Evolutionary conservation across 768 basidiomycete species (phyloP), one percentile per base, ranked within the genome.

Genomic region (Mycena indigotica): DNA sequence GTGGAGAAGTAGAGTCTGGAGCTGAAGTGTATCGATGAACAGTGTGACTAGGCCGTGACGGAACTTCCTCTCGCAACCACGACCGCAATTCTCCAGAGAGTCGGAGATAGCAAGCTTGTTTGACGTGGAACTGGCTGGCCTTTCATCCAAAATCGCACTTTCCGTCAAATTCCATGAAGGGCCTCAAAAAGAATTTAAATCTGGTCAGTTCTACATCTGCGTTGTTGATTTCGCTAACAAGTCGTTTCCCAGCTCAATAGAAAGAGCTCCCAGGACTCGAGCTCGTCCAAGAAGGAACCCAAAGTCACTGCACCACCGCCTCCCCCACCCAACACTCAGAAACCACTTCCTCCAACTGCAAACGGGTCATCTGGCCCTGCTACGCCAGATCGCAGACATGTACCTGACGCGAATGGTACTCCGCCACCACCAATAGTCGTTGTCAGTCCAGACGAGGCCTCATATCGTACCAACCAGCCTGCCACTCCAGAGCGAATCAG

Each of bases 341-440:
- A 87, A 68, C 86, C 87, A 16, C 73, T 86, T n/a, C 84, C 86
- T 24, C 80, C 78, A 25, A 70, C 74, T 8, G 58, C 79, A 57
- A 73, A 72, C 66, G 79, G 78, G 53, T 77, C 77, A 0, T 66
- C 74, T 40, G 66, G 68, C 29, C 70, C 77, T 32, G 66, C 75
- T 46, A 72, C 74, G 30, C 72, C 83, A 46, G 89, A 90, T 72
- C 87, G 87, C 63, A 83, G 88, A 73, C 80, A 84, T 59, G 66
- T 73, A 25, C 68, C 62, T 41, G 79, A 82, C 65, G 4, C 52
- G 2, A 71, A 79, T 62, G 66, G 67, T 29, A 75, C 82, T 2
- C 76, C 85, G 21, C 80, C 87, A 10, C 91, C 92, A 55, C 88
- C 92, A 57, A 92, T 93, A 70, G 91, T 94, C 55, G 90, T 94